Conservation (phyloP, 768 basidiomycete genomes). For the Asterophora lycoperdoides region DNA sequence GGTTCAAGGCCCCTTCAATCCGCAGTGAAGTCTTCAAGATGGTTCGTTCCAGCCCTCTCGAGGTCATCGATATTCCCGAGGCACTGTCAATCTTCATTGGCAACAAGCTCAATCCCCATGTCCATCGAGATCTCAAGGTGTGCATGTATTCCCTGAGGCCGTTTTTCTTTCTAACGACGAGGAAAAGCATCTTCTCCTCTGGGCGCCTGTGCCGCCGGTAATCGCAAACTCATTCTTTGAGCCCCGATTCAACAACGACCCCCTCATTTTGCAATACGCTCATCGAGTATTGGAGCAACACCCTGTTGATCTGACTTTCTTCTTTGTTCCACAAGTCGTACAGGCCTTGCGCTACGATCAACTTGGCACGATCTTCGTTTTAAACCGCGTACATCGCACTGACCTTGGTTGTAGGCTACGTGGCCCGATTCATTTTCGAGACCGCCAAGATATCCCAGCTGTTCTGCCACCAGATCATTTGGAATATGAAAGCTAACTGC, state of each 20-base stretch:
- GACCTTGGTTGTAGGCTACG: constrained; percentile 61
- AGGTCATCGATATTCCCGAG: constrained; percentile 73
- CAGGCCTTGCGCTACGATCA: constrained; percentile 91
- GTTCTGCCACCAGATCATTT: constrained; percentile 99
- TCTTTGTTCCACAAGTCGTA: constrained; percentile 98
- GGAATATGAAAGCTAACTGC: constrained; percentile 99
- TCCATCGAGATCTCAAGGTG: constrained; percentile 75
- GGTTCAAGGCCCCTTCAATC: constrained; percentile 69
- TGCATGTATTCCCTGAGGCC: neutral
- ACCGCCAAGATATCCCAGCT: constrained; percentile 95
- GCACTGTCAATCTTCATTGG: constrained; percentile 79
- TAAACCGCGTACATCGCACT: neutral
- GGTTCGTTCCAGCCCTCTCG: constrained; percentile 66
- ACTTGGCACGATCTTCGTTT: constrained; percentile 50
- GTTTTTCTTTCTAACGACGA: neutral
- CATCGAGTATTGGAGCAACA: constrained; percentile 94
- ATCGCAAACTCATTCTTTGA: constrained; percentile 83
- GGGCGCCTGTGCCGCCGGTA: constrained; percentile 85
- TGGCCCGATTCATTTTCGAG: constrained; percentile 92
- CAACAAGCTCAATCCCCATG: constrained; percentile 52
- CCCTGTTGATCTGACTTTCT: constrained; percentile 92
- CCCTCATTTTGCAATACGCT: constrained; percentile 89
- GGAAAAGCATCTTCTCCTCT: constrained; percentile 75
- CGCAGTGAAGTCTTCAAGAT: constrained; percentile 71
- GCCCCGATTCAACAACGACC: constrained; percentile 76